These are phyloP conservation scores for Bassia scoparia DNA, from an alignment of 148 eudicot genomes.

Conservation along the genomic window DNA sequence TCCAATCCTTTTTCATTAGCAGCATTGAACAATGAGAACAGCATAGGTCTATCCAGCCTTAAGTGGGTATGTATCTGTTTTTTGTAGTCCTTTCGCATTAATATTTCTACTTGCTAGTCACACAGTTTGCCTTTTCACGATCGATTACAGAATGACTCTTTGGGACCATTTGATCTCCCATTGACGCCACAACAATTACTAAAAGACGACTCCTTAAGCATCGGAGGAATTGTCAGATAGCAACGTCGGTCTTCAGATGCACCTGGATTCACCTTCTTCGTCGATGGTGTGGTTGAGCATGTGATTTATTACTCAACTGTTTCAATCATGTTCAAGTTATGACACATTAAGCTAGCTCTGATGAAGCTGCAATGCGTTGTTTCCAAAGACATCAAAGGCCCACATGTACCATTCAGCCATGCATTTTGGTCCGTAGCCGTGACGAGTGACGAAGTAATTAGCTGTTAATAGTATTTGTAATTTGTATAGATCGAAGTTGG, in stretches of 20 bases:
- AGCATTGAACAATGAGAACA: slow-evolving; percentile 37
- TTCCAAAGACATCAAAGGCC: slow-evolving; percentile 16
- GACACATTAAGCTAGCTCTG: not conserved
- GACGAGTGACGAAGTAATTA: not conserved
- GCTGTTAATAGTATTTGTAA: slow-evolving; percentile 4
- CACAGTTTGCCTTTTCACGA: not conserved
- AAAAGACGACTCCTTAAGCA: slow-evolving; percentile 36
- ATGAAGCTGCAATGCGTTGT: not conserved
- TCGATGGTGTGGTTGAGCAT: slow-evolving; percentile 3
- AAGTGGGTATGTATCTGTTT: slow-evolving; percentile 43
- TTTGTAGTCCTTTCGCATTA: not conserved
- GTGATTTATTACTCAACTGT: not conserved
- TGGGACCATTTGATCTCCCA: slow-evolving; percentile 59
- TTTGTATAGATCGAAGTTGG: slow-evolving; percentile 20
- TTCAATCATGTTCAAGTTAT: slow-evolving; percentile 1
- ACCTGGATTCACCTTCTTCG: slow-evolving; percentile 6
- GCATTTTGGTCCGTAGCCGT: not conserved
- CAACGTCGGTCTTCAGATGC: slow-evolving; percentile 12
- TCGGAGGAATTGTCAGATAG: slow-evolving; percentile 37
- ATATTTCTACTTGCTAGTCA: not conserved
- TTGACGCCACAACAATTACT: slow-evolving; percentile 28
- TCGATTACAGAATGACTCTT: slow-evolving; percentile 52
- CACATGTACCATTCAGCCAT: slow-evolving; percentile 13
- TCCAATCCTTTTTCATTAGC: slow-evolving; percentile 29
- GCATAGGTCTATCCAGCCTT: slow-evolving; percentile 50